Evolutionary conservation across 805 yeast genomes (phyloP).

Genomic region (Starmerella powellii): DNA sequence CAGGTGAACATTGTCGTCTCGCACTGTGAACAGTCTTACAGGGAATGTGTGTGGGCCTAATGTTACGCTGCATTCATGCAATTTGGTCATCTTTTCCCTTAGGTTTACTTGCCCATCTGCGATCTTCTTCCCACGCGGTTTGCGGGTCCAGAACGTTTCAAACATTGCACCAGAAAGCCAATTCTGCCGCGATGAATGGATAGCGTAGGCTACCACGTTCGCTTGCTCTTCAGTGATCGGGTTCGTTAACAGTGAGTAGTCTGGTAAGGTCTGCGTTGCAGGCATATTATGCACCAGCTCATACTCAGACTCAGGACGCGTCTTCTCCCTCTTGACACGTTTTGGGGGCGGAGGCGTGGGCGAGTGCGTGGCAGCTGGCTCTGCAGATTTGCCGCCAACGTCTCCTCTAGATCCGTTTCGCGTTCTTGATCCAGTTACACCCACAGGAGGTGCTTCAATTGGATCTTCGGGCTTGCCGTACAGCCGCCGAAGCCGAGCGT

Average conservation of each 20-base stretch:
- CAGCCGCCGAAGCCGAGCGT: constrained; percentile 17
- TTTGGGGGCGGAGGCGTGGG: constrained; percentile 20
- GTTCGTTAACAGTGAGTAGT: constrained; percentile 46
- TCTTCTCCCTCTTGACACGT: constrained; percentile 22
- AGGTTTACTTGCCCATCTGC: constrained; percentile 42
- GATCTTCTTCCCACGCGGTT: constrained; percentile 43
- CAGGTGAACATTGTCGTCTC: constrained; percentile 35
- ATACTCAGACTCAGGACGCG: constrained; percentile 24
- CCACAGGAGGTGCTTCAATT: constrained; percentile 7
- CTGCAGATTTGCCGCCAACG: background rate
- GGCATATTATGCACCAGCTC: constrained; percentile 34
- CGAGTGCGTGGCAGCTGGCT: constrained; percentile 5
- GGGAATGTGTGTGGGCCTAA: constrained; percentile 80
- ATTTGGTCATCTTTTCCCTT: constrained; percentile 77
- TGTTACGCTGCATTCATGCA: constrained; percentile 60
- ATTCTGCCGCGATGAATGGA: constrained; percentile 58
- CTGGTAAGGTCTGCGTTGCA: constrained; percentile 51
- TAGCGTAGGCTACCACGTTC: constrained; percentile 37
- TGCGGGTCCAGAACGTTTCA: constrained; percentile 67
- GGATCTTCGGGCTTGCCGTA: constrained; percentile 20
- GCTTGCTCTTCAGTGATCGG: constrained; percentile 63
- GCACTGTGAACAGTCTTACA: constrained; percentile 65
- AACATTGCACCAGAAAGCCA: constrained; percentile 61
- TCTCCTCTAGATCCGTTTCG: background rate
- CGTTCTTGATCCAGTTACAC: background rate